Conservation (phyloP, 306 rosid genomes). For the Phaseolus lunatus region DNA sequence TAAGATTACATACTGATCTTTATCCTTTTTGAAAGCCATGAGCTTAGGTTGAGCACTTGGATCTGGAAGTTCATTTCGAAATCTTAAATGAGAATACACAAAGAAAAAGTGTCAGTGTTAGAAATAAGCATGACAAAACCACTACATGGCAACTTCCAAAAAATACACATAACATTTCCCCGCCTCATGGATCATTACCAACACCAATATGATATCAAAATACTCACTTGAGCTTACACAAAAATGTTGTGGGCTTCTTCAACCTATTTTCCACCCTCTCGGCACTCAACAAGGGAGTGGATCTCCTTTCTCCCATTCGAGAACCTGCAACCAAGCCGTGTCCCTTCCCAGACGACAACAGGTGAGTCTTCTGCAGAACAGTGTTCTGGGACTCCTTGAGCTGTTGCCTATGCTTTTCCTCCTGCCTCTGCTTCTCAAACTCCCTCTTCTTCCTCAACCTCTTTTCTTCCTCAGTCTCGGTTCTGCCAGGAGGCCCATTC, state of each 20-base stretch:
- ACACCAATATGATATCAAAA: slow-evolving; percentile 38
- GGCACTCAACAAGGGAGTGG: slow-evolving; percentile 74
- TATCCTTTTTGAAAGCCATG: slow-evolving; percentile 84
- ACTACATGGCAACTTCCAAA: slow-evolving; percentile 6
- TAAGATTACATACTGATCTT: slow-evolving; percentile 78
- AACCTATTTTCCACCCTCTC: slow-evolving; percentile 96
- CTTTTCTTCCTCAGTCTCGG: slow-evolving; percentile 89
- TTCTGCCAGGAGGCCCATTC: slow-evolving; percentile 62
- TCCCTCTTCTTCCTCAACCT: slow-evolving; percentile 85
- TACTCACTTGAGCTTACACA: slow-evolving; percentile 97
- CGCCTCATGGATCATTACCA: slow-evolving; percentile 16
- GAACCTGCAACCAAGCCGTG: slow-evolving; percentile 88
- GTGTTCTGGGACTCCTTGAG: slow-evolving; percentile 85
- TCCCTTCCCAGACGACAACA: slow-evolving; percentile 78
- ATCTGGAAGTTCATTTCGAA: slow-evolving; percentile 98
- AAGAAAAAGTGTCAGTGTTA: slow-evolving; percentile 43
- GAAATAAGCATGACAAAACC: slow-evolving; percentile 32
- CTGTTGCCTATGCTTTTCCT: slow-evolving; percentile 88
- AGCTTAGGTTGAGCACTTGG: slow-evolving; percentile 99
- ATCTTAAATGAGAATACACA: slow-evolving; percentile 59
- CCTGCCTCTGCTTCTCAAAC: slow-evolving; percentile 86
- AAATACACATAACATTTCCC: slow-evolving; percentile 19
- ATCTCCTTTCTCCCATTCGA: slow-evolving; percentile 83
- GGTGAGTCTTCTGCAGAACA: slow-evolving; percentile 74
- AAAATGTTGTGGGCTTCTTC: slow-evolving; percentile 96